Base-by-base conservation (phyloP, 2,329 filamentous ascomycete species). In the Epichloe scottii region DNA sequence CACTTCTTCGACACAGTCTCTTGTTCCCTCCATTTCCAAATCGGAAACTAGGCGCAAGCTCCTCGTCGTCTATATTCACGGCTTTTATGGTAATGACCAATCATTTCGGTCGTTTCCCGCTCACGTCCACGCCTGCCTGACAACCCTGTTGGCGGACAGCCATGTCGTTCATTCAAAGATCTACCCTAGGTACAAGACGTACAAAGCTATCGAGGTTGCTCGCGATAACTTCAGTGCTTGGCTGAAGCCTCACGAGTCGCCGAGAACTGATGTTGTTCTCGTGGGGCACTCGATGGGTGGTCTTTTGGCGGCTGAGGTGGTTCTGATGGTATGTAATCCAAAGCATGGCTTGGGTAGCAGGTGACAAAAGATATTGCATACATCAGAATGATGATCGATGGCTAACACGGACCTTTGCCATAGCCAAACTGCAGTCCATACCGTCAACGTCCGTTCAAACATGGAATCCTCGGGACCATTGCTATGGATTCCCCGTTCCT, bases 281-380 rank as follows among this genome's bases (percentile, higher is more conserved):
- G 72, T 95, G 3, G 89, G 90, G 1, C 90, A 95, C 65, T 94
- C 87, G 41, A 91, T 96, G 81, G 90, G 90, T 15, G 90, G 90
- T 1, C 73, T 96, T 23, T 67, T 96, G 26, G 80, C 85, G 26
- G 87, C 87, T 1, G 90, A 96, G 59, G 78, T 94, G 26, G 81
- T 81, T 3, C 70, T 95, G 43, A 76, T 85, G 64, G 76, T 75
- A 60, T 60, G 68, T 46, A 21, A 8, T 15, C 11, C 23, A 6
- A 46, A 14, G 14, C 26, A 45, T 45, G 15, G 5, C 26, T 38
- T 41, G 37, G 4, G 4, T 35, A 17, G 23, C 37, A 40, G n/a
- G 30, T 19, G 23, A 23, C 11, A 23, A 23, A 21, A 11, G 33
- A 21, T 3, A 30, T 30, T 30, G 10, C 26, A 11, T 5, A 19